Evolutionary conservation across 2,329 filamentous ascomycete genomes (phyloP), one percentile per base, ranked within the genome.

Genomic region (Nemania diffusa): DNA sequence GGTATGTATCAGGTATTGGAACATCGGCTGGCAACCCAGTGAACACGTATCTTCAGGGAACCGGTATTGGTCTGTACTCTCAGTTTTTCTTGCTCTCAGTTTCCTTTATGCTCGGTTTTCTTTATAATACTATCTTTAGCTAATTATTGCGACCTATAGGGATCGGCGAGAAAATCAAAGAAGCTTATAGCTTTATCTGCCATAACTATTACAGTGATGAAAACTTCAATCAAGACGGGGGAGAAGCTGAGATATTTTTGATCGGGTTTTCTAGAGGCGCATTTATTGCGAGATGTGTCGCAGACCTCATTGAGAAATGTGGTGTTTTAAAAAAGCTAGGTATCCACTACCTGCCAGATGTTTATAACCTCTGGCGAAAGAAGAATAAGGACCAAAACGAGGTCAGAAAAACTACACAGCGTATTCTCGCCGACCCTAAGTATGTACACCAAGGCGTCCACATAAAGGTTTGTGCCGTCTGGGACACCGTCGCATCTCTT

Each of bases 401-500:
- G 3, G 2, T 24, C 2, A 50, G 11, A 13, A 26, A 15, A 20
- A 50, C 11, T 8, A 24, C 2, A 26, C 20, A 50, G 7, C 9
- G 2, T 44, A 8, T 44, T 17, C 6, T 44, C 40, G 40, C 40
- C 40, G 15, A 17, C 17, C 4, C 6, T 17, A 5, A 17, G 4
- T 44, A 44, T n/a, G 46, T 50, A 3, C 46, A 8, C 3, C 2
- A 5, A 26, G 15, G 15, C 13, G 20, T 50, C 22, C 20, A 24
- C 6, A 26, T 50, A 24, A 26, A 50, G 46, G 24, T 51, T 4
- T 51, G 48, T 15, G 48, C 48, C 2, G 48, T 51, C 24, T 51
- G 48, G 48, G 48, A 51, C 24, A 51, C 48, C 3, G 40, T 57
- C 26, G 46, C 61, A 6, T 27, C 55, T 24, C 22, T 57, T 9